Evolutionary conservation across 225 moss, liverwort and hornwort species (phyloP).

Genomic region (Polytrichum formosum): DNA sequence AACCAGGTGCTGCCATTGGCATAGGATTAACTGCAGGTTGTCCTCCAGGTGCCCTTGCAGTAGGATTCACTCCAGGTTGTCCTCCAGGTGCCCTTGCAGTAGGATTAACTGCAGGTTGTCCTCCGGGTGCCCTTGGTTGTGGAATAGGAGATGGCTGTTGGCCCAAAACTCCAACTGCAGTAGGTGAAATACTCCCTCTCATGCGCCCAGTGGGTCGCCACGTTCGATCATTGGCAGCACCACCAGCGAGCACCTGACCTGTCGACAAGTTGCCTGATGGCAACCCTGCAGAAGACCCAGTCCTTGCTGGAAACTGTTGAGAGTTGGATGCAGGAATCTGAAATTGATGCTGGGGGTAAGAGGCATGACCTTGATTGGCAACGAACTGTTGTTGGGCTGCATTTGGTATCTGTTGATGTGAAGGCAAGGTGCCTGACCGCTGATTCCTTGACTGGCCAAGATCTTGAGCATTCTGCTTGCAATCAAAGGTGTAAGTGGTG

Average conservation of each 20-base stretch:
- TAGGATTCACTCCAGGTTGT: not conserved
- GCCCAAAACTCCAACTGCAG: slow-evolving; percentile 5
- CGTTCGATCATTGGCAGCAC: slow-evolving; percentile 18
- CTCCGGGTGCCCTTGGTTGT: not conserved
- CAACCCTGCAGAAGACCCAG: slow-evolving; percentile 20
- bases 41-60: slow-evolving; percentile 1
- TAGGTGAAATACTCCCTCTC: slow-evolving; percentile 31
- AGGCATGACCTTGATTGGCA: slow-evolving; percentile 20
- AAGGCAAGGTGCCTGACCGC: slow-evolving; percentile 22
- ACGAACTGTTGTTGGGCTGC: slow-evolving; percentile 22
- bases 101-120: not conserved
- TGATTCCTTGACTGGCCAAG: slow-evolving; percentile 28
- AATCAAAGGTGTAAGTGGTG: slow-evolving; percentile 2
- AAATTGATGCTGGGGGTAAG: slow-evolving; percentile 20
- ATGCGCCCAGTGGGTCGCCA: slow-evolving; percentile 53
- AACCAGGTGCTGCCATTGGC: not conserved
- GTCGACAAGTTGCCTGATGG: slow-evolving; percentile 12
- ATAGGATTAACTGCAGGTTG: not conserved
- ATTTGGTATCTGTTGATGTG: slow-evolving; percentile 17
- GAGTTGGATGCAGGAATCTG: slow-evolving; percentile 1
- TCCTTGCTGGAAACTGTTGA: slow-evolving; percentile 24
- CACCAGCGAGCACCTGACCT: slow-evolving; percentile 14
- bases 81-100: slow-evolving; percentile 1
- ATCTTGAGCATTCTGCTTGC: slow-evolving; percentile 18
- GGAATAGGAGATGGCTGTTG: slow-evolving; percentile 8